phyloP scores from a whole-genome alignment of 352 stramenopile species.

The Globisporangium cystogenes region DNA sequence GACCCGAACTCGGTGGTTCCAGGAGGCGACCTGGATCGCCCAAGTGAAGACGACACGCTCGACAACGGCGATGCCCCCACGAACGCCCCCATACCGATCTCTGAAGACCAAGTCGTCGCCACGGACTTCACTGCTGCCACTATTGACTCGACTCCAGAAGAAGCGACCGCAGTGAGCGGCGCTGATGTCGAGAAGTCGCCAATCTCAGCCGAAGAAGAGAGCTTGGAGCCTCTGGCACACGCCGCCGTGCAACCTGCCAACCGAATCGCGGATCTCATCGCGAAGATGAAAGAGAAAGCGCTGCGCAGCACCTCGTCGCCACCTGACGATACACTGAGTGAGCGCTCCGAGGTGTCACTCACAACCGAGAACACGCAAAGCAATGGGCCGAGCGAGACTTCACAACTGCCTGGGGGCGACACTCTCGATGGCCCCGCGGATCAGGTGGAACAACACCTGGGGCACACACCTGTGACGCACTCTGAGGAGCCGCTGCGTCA shows the following conservation, averaged over 20 bases:
- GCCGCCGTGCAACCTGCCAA: constrained; percentile 9
- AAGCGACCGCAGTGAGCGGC: neutral
- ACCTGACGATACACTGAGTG: neutral
- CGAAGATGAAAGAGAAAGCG: constrained; percentile 20
- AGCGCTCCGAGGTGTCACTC: neutral
- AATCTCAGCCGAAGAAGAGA: neutral
- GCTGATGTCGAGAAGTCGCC: neutral
- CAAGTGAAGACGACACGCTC: neutral
- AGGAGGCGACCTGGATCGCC: neutral
- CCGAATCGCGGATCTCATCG: constrained; percentile 18
- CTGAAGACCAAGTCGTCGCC: neutral
- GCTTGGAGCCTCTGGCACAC: neutral
- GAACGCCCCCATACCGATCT: neutral
- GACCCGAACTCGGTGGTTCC: neutral
- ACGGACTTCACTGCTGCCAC: neutral
- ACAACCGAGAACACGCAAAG: neutral
- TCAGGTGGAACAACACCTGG: constrained; percentile 37
- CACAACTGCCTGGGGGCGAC: no score
- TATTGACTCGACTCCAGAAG: no score
- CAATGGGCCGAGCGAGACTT: neutral
- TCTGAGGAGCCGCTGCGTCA: neutral
- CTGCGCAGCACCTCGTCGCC: neutral
- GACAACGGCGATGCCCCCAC: neutral
- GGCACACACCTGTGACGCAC: constrained; percentile 24
- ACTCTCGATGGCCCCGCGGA: constrained; percentile 20